Base-by-base conservation (phyloP, 2,329 filamentous ascomycete genomes). In the Aurifilum marmelostoma region DNA sequence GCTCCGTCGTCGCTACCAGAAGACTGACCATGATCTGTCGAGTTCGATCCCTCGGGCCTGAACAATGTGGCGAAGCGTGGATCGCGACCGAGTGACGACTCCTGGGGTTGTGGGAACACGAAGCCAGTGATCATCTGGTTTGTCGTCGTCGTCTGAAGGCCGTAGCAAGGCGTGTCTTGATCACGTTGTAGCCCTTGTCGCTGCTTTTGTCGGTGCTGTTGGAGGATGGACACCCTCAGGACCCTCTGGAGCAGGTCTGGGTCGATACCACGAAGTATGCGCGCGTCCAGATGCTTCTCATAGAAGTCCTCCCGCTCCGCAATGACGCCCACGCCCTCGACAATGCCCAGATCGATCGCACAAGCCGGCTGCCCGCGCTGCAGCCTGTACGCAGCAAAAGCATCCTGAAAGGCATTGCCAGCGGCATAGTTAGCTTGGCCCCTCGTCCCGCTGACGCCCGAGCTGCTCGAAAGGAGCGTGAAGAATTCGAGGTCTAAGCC, bases 401-500 rank as follows among this genome's bases (percentile, higher is more conserved):
- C 76, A 63, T 82, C 79, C 29, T 82, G 74, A 75, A 80, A 83
- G 4, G 76, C 71, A 68, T 83, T 83, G 12, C 75, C 81, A 0
- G 81, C 79, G 1, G 77, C 75, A 66, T 84, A 84, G 67, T 81
- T 82, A 37, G 78, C 74, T 65, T 83, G 81, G 1, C 76, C 76
- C n/a, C 75, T 74, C 56, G 76, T 76, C 7, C 79, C 80, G 2
- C 80, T 65, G 9, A 80, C 71, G 37, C 78, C 77, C 0, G 77
- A 78, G 29, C 78, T 75, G 63, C 77, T 79, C 0, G 77, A 79
- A 0, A 78, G 70, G 59, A 79, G 69, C 3, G 76, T 75, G 72
- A 83, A 82, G 71, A 83, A 82, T 65, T 81, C 78, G 1, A 80
- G 70, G 29, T 41, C 34, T 0, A 69, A 66, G 0, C 65, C 37